Evolutionary conservation across 2,329 filamentous ascomycete species (phyloP).

Genomic region (Penicillium sp.): DNA sequence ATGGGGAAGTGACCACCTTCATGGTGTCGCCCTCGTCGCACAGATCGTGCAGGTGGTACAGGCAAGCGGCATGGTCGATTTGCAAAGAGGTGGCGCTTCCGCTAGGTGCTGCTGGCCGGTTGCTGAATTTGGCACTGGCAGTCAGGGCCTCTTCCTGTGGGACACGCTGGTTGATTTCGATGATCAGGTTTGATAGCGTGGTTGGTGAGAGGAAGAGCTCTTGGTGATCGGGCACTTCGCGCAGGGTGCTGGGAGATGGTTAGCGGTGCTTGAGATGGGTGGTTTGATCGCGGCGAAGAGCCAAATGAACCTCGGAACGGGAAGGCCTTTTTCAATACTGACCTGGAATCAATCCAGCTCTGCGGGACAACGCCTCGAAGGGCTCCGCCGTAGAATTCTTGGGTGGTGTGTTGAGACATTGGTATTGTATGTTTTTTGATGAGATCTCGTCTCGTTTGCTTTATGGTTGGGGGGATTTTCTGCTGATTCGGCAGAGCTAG

Average conservation of each 20-base stretch:
- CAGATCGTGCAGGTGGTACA: conserved; percentile 63
- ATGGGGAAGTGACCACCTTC: conserved; percentile 67
- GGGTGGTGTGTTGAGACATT: conserved; percentile 29
- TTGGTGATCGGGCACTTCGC: conserved; percentile 63
- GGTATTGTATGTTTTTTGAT: neutral
- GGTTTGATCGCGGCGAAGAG: neutral
- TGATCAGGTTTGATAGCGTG: conserved; percentile 82
- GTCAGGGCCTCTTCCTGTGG: conserved; percentile 35
- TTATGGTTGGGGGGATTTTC: neutral
- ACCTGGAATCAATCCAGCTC: conserved; percentile 42
- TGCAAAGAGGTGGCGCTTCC: conserved; percentile 50
- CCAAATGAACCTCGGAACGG: neutral
- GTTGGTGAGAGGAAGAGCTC: conserved; percentile 86
- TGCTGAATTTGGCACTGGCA: conserved; percentile 21
- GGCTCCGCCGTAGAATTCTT: conserved; percentile 38
- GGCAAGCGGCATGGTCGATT: conserved; percentile 67
- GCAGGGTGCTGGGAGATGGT: conserved; percentile 32
- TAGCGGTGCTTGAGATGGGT: neutral
- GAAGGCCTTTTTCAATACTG: conserved; percentile 5
- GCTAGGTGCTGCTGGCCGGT: conserved; percentile 20
- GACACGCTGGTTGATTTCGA: conserved; percentile 87
- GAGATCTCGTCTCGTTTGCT: neutral
- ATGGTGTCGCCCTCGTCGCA: conserved; percentile 65
- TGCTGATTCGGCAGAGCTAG: neutral
- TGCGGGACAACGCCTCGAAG: conserved; percentile 36